Conservation (phyloP, 1,139 yeast genomes). For the Protomyces inouyei region DNA sequence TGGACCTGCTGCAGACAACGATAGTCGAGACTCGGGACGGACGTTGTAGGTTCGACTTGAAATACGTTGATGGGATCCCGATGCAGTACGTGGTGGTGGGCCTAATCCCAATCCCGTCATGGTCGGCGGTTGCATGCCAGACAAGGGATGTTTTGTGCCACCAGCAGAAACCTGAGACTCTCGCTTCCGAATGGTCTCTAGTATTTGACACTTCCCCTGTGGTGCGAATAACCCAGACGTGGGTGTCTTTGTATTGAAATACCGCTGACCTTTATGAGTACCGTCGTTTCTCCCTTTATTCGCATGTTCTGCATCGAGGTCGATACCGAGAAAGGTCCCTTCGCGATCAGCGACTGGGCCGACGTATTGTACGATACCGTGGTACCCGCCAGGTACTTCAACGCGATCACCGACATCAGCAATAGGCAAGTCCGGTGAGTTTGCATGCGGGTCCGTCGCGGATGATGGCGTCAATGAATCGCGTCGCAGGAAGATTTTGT, state of each 20-base stretch:
- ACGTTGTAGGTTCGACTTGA: neutral
- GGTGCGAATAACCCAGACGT: conserved; percentile 35
- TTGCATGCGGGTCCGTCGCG: too few species aligned
- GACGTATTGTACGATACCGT: conserved; percentile 62
- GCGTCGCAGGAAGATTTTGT: too few species aligned
- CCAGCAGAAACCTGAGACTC: conserved; percentile 4
- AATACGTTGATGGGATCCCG: neutral
- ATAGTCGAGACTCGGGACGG: neutral
- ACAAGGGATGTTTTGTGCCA: neutral
- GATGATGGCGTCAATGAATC: too few species aligned
- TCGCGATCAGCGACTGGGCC: conserved; percentile 70
- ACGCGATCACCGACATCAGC: conserved; percentile 42
- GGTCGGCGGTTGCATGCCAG: neutral
- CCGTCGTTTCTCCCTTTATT: conserved; percentile 78
- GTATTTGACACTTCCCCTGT: conserved; percentile 21
- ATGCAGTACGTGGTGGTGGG: neutral
- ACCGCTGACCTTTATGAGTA: conserved; percentile 51
- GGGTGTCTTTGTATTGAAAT: conserved; percentile 51
- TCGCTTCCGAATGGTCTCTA: conserved; percentile 1
- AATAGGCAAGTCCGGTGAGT: neutral
- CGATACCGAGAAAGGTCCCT: conserved; percentile 87
- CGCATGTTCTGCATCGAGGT: conserved; percentile 61
- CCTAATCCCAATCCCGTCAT: neutral
- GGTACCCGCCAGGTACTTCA: conserved; percentile 43
- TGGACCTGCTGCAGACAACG: neutral